Base-by-base conservation (phyloP, 139 green algal species). In the Dunaliella sp. region DNA sequence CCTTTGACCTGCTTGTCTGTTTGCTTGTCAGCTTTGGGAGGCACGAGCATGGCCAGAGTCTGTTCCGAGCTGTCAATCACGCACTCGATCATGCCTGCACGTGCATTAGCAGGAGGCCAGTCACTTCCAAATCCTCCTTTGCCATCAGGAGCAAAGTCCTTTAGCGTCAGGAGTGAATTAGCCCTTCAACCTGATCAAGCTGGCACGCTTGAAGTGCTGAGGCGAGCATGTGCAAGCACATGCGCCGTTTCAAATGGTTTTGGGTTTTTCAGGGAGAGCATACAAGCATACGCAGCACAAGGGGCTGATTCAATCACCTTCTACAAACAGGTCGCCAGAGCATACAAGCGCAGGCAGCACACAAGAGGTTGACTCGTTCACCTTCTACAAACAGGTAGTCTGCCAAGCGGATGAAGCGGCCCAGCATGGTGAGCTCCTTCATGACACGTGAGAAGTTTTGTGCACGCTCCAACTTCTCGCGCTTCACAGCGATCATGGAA, bases 381-480 rank as follows among this genome's bases (percentile, higher is more conserved):
- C 88, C 91, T 78, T 94, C 92, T 28, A 94, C 91, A 78, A 95
- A 91, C 87, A 97, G 90, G 91, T 94, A 94, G 88, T 97, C 95
- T 7, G 91, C 88, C 38, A 97, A 88, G 31, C 95, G 92, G 32
- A 97, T 90, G 85, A 97, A 95, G n/a, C 87, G 77, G 28, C 92
- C 92, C 78, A 97, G 92, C 89, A 95, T 92, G 1, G 88, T 87
- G 33, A 94, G 89, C 82, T 97, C 95, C 57, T 92, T 80, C 93
- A 96, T 95, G 7, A 95, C 92, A 26, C 92, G 90, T 25, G 85
- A 82, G 82, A 94, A 96, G 65, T 92, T 95, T 38, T 87, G 84
- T n/a, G 92, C 91, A 12, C 93, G 90, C 82, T 96, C 91, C n/a
- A 95, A 89, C 90, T 97, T 96, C 87, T 96, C 93, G 37, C 91